Conservation (phyloP, 2,329 filamentous ascomycete species). For the Pseudogymnoascus sp. region DNA sequence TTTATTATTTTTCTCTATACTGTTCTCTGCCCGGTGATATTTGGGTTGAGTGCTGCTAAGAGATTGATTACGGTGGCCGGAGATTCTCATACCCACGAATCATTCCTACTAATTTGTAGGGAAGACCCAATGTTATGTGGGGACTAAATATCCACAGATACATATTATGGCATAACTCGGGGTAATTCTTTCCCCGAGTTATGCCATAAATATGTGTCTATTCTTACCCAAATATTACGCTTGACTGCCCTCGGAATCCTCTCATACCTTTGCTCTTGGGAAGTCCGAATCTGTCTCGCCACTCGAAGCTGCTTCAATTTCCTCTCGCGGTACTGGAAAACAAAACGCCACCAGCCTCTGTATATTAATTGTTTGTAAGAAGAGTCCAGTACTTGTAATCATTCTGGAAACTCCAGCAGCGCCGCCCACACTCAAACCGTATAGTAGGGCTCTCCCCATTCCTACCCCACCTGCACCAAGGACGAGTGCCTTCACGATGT, state of each 20-base stretch:
- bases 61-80: too few relatives aligned
- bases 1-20: too few relatives aligned
- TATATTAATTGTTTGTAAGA: not conserved
- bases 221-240: not conserved
- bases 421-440: slow-evolving; percentile 43
- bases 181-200: not conserved
- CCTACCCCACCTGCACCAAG: slow-evolving; percentile 13
- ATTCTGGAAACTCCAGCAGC: slow-evolving; percentile 46
- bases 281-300: not conserved
- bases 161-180: too few relatives aligned
- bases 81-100: too few relatives aligned
- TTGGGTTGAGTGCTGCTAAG: too few relatives aligned
- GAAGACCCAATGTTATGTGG: not conserved
- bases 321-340: slow-evolving; percentile 38
- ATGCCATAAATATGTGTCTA: not conserved
- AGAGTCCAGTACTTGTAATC: slow-evolving; percentile 30
- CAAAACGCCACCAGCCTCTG: not conserved
- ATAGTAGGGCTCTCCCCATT: slow-evolving; percentile 12
- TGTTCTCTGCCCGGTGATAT: too few relatives aligned
- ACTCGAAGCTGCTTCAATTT: slow-evolving; percentile 58
- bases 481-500: slow-evolving; percentile 14
- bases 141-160: not conserved
- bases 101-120: too few relatives aligned
- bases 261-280: not conserved
- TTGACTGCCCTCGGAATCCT: not conserved